phyloP scores from a whole-genome alignment of 164 flowering plant species.

The Kingdonia uniflora region DNA sequence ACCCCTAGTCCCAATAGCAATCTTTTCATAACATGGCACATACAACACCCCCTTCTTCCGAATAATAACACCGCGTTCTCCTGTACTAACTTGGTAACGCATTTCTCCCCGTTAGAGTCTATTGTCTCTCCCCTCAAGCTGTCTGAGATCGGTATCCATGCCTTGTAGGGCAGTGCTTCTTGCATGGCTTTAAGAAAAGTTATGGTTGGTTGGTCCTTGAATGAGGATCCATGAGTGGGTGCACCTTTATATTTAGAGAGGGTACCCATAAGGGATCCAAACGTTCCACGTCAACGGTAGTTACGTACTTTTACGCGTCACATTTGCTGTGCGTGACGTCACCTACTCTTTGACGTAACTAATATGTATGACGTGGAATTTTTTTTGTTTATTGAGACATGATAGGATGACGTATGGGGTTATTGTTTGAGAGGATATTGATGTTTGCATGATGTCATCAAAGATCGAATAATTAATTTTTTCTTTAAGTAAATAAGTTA shows the following conservation, averaged over 20 bases:
- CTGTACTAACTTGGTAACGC: constrained; percentile 20
- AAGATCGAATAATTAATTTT: no score
- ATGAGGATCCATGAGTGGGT: no score
- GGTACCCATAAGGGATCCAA: neutral
- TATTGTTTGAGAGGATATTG: no score
- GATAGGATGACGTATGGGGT: no score
- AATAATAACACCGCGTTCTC: constrained; percentile 68
- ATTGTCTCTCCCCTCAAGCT: neutral
- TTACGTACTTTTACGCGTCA: constrained; percentile 16
- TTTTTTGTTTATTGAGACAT: neutral
- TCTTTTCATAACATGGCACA: constrained; percentile 68
- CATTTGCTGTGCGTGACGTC: constrained; percentile 7
- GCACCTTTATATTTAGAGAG: no score
- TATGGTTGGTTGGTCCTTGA: no score
- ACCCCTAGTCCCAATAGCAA: constrained; percentile 55
- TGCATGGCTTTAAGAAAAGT: constrained; percentile 23
- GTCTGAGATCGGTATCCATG: constrained; percentile 18
- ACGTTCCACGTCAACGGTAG: constrained; percentile 16
- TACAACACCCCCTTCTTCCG: constrained; percentile 59
- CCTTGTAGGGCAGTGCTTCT: constrained; percentile 45
- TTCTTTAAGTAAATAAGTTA: no score
- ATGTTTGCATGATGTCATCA: no score
- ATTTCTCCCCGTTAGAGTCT: neutral
- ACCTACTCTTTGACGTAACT: neutral
- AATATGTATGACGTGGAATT: constrained; percentile 3